phyloP scores from a whole-genome alignment of 148 eudicot species.

The Pharnaceum exiguum region DNA sequence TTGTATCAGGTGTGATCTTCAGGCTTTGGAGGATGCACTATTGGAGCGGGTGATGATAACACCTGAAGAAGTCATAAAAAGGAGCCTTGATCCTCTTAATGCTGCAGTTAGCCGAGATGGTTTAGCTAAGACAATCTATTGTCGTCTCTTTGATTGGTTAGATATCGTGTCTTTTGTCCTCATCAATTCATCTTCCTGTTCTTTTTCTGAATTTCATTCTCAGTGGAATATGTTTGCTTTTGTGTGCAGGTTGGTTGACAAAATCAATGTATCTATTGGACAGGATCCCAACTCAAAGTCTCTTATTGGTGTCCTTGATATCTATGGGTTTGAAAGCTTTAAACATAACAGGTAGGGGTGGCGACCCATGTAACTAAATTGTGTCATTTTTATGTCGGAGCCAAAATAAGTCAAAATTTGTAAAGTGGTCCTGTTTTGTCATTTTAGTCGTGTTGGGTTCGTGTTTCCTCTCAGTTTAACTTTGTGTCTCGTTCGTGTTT shows the following conservation, averaged over 20 bases:
- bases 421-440: no score
- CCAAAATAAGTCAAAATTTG: no score
- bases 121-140: slow-evolving; percentile 89
- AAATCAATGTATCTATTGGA: slow-evolving; percentile 89
- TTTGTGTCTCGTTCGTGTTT: no score
- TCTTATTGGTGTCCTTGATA: slow-evolving; percentile 93
- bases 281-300: slow-evolving; percentile 83
- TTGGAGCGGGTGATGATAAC: slow-evolving; percentile 97
- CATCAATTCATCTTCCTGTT: neutral
- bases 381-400: no score
- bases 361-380: neutral
- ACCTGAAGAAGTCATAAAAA: slow-evolving; percentile 95
- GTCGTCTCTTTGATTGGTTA: slow-evolving; percentile 92
- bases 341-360: slow-evolving; percentile 76
- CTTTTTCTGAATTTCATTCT: slow-evolving; percentile 1
- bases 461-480: no score
- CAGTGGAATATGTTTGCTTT: slow-evolving; percentile 5
- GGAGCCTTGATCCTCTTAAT: slow-evolving; percentile 94
- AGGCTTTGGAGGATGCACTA: slow-evolving; percentile 87
- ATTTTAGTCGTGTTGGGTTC: no score
- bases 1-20: slow-evolving; percentile 71
- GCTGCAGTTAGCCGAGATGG: slow-evolving; percentile 96
- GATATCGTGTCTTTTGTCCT: slow-evolving; percentile 2
- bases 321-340: slow-evolving; percentile 98
- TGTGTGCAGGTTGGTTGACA: slow-evolving; percentile 86